Conservation (phyloP, 2,329 filamentous ascomycete genomes). For the Aureobasidium lini region DNA sequence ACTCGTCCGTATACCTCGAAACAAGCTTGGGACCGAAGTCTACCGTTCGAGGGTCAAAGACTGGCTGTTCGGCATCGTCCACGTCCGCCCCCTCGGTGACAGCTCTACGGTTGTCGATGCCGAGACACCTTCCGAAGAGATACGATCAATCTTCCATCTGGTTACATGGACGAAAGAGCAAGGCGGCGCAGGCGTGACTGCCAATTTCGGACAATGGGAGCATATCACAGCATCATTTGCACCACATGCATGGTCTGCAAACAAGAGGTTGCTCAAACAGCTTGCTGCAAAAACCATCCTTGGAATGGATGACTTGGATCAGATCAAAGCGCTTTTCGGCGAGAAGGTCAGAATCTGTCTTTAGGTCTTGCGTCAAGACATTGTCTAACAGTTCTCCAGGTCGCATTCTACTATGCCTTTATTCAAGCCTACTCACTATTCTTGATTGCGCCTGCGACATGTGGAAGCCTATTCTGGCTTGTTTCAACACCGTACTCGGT, state of each 20-base stretch:
- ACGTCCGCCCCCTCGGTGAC: background rate
- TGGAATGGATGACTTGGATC: background rate
- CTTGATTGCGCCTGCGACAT: background rate
- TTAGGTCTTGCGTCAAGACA: no score
- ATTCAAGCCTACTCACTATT: constrained; percentile 3
- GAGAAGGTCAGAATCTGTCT: background rate
- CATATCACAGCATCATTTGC: background rate
- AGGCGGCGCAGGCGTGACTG: background rate
- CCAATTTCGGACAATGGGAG: constrained; percentile 4
- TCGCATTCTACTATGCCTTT: constrained; percentile 1
- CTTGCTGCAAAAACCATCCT: background rate
- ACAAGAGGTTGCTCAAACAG: background rate
- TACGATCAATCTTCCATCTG: background rate
- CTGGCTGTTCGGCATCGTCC: background rate
- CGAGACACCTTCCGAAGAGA: background rate
- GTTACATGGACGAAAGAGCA: constrained; percentile 9
- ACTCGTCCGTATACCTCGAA: background rate
- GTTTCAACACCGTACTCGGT: background rate
- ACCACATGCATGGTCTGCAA: background rate
- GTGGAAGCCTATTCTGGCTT: background rate
- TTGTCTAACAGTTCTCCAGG: background rate
- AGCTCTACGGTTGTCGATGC: background rate
- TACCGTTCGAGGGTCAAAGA: constrained; percentile 7
- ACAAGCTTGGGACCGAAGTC: background rate
- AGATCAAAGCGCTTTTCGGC: constrained; percentile 2